Conservation (phyloP, 495 filamentous ascomycete genomes). For the Neurospora tetrasperma region DNA sequence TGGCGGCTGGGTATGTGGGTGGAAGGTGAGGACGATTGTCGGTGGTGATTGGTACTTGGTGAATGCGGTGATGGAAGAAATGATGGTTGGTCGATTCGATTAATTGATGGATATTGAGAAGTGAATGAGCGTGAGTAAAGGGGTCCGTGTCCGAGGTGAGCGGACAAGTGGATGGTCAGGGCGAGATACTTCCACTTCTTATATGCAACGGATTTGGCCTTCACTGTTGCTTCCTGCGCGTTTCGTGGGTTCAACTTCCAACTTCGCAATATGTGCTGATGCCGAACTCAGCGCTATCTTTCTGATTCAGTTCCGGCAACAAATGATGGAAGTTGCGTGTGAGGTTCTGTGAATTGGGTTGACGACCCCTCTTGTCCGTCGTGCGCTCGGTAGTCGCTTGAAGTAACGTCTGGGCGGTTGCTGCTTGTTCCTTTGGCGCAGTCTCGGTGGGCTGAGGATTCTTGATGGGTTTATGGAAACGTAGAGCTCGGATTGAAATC, state of each 20-base stretch:
- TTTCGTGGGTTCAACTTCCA: not conserved
- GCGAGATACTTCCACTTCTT: not conserved
- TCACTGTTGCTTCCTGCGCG: not conserved
- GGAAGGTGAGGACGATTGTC: not conserved
- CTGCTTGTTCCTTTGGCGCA: not conserved
- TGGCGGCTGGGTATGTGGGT: not conserved
- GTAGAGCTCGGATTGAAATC: not conserved
- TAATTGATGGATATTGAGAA: not conserved
- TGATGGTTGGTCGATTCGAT: not conserved
- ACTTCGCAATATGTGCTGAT: not conserved
- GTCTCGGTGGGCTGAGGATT: not conserved
- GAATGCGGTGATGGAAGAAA: not conserved
- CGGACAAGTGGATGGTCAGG: not conserved
- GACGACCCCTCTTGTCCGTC: not conserved
- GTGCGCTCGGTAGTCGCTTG: not conserved
- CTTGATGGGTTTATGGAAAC: not conserved
- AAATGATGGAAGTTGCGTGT: not conserved
- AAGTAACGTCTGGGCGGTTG: not conserved
- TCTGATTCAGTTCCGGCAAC: not conserved
- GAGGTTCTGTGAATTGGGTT: not conserved
- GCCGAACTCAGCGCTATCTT: not conserved
- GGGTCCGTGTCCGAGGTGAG: not conserved
- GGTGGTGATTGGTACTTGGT: not conserved
- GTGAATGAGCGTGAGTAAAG: not conserved
- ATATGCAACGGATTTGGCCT: not conserved